phyloP scores from a whole-genome alignment of 202 grass and related monocot genomes.

The Zizania palustris region DNA sequence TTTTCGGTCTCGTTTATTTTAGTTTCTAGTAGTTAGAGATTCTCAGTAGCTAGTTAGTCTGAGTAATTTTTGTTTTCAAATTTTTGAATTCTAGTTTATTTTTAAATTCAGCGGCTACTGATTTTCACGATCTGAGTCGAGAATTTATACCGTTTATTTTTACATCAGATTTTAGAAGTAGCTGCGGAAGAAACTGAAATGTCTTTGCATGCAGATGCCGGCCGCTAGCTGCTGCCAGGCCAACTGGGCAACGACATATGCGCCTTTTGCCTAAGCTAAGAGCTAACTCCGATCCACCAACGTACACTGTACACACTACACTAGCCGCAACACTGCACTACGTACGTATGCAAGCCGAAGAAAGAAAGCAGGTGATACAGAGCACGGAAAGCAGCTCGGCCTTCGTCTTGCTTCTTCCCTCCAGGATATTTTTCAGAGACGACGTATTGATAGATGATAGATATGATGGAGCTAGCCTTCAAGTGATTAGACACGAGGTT shows the following conservation, averaged over 20 bases:
- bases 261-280: not conserved
- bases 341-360: not conserved
- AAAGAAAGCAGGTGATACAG: not conserved
- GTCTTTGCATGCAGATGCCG: conserved; percentile 8
- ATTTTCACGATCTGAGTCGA: too few relatives aligned
- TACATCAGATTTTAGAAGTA: too few relatives aligned
- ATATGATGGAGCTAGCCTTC: not conserved
- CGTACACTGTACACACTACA: too few relatives aligned
- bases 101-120: too few relatives aligned
- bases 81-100: too few relatives aligned
- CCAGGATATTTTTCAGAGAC: not conserved
- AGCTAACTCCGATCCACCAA: too few relatives aligned
- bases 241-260: not conserved
- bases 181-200: too few relatives aligned
- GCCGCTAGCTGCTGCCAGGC: not conserved
- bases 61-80: too few relatives aligned
- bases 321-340: not conserved
- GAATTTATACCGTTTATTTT: too few relatives aligned
- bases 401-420: not conserved
- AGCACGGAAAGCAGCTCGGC: not conserved
- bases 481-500: conserved; percentile 27
- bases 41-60: too few relatives aligned
- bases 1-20: too few relatives aligned
- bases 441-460: not conserved
- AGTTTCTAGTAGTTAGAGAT: too few relatives aligned